These are phyloP conservation scores for Fonsecaea multimorphosa DNA, from an alignment of 2,329 filamentous ascomycete genomes.

Conservation along the genomic window DNA sequence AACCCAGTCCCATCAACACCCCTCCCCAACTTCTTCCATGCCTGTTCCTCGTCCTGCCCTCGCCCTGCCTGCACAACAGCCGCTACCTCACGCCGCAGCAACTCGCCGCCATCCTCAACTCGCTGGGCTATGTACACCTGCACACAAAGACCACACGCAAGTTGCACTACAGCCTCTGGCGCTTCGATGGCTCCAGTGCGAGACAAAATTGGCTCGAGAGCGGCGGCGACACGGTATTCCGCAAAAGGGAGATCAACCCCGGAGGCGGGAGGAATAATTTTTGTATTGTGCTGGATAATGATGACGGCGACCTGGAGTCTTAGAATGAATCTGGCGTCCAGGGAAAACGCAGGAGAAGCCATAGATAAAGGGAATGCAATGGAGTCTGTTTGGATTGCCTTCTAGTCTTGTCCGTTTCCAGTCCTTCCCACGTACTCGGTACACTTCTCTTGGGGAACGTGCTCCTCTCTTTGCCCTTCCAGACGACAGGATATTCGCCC, in stretches of 20 bases:
- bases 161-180: constrained; percentile 89
- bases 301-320: neutral
- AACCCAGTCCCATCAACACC: neutral
- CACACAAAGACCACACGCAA: constrained; percentile 78
- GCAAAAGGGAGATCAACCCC: constrained; percentile 77
- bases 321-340: neutral
- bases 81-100: constrained; percentile 79
- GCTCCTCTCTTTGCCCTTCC: neutral
- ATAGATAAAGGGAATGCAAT: neutral
- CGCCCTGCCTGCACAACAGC: constrained; percentile 87
- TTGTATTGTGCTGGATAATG: constrained; percentile 68
- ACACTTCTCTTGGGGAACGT: neutral
- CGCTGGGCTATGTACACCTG: constrained; percentile 72
- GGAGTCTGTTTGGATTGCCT: neutral
- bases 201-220: constrained; percentile 21
- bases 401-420: constrained; percentile 16
- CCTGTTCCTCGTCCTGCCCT: constrained; percentile 87
- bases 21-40: constrained; percentile 61
- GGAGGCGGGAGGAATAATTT: constrained; percentile 88
- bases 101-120: constrained; percentile 74
- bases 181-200: constrained; percentile 46
- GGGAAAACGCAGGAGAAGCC: neutral
- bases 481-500: neutral
- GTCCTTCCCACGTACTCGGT: neutral
- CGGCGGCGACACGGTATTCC: constrained; percentile 53